Base-by-base conservation (phyloP, 1,284 basidiomycete species). In the Apiotrichum montevideense region DNA sequence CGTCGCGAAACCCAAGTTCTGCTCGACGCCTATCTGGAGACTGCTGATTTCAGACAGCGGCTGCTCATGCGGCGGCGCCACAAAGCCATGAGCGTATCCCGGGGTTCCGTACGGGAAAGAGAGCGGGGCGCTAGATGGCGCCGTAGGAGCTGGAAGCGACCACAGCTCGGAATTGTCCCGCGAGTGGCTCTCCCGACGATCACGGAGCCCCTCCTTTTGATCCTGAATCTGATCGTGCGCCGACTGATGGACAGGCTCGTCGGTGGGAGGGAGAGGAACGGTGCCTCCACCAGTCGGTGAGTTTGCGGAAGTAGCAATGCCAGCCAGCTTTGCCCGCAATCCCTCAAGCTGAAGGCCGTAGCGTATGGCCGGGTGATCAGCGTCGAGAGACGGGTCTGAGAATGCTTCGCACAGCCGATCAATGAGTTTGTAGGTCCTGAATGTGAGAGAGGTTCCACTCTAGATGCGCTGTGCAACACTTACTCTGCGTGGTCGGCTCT, bases 301-400 rank as follows among this genome's bases (percentile, higher is more conserved):
- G 53, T 59, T 65, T 21, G 61, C 59, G 10, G 60, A 61, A 8
- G 63, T 67, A 54, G 64, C 63, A 41, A 72, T 60, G 11, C 65
- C 66, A 1, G 65, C 63, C 2, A 74, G 66, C 58, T 70, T 72
- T 46, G 64, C 61, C 13, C 66, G 63, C 32, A 74, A 58, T 1
- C 59, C 62, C 48, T 64, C 63, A 6, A 74, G 63, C 55, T 74
- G 72, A 7, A 63, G 62, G 1, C 72, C 71, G 56, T 76, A 76
- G 9, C 72, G 64, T 2, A 68, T 70, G 0, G 73, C 71, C 4
- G 73, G 73, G 57, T 75, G 70, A 51, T 73, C 68, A 29, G 64
- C 64, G 47, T 76, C 74, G 6, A 57, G 55, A 8, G 72, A 73
- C 15, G 68, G 64, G 6, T 66, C 56, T 1, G 65, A 58, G 35